Evolutionary conservation across 371 early-diverging fungal species (phyloP), one percentile per base, ranked within the genome.

Genomic region (Lichtheimia ornata): DNA sequence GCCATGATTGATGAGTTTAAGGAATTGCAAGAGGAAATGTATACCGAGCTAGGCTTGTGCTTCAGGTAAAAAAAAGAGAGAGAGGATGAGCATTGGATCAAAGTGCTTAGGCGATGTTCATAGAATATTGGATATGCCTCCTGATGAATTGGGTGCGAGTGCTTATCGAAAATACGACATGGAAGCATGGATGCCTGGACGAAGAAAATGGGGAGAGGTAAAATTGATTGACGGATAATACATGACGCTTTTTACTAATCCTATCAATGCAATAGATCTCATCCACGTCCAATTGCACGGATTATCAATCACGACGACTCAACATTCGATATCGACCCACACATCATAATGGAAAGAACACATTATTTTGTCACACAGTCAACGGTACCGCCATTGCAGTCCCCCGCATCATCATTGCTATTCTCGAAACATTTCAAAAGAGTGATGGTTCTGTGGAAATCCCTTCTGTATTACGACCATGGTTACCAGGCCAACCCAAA

Each of bases 111-210:
- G 6, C 13, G 12, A 25, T 58, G 5, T 7, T 40, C 12, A 11
- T 50, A 86, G 92, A 47, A 81, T 95, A 1, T 72, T 96, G 58
- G 90, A 94, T 63, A 97, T 97, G 97, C 95, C 97, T 9, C 93
- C 93, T 0, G 84, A 89, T 49, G 97, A 97, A 73, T 74, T 97
- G 24, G 97, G 97, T 25, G 94, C 94, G 9, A 92, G 94, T 59
- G 96, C 95, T 0, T 93, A 89, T 72, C 80, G 90, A 50, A 97
- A 97, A 62, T 93, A 88, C 63, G 97, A 97, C 61, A 94, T 97
- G 62, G 97, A 97, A 69, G 96, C 95, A 6, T 96, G 95, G 94
- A 91, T 97, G 91, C 96, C 97, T 1, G 95, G 94, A 4, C 82
- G 91, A 45, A 77, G 86, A 44, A 70, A 67, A 12, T 97, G 96